Conservation (phyloP, 768 basidiomycete species). For the Pholiota conissans region DNA sequence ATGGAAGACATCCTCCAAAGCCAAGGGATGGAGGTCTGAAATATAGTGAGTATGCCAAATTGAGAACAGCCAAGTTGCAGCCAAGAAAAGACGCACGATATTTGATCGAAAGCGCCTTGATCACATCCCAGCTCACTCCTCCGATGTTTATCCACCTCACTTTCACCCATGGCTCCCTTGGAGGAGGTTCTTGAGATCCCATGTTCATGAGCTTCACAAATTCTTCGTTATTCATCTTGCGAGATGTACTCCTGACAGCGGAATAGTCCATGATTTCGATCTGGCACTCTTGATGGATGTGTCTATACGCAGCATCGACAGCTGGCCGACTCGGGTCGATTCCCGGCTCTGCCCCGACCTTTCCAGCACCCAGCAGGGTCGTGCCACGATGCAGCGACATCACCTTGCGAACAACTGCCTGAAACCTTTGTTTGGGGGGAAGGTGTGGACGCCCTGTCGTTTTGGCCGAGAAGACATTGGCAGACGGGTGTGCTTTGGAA, state of each 20-base stretch:
- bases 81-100: conserved; percentile 50
- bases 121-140: conserved; percentile 71
- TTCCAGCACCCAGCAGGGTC: conserved; percentile 32
- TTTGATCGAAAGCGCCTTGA: conserved; percentile 64
- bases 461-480: conserved; percentile 2
- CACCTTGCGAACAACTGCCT: conserved; percentile 56
- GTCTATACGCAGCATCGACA: conserved; percentile 54
- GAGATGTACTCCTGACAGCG: conserved; percentile 49
- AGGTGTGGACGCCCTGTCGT: conserved; percentile 17
- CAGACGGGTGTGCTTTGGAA: conserved; percentile 14
- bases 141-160: conserved; percentile 77
- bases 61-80: background rate
- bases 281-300: conserved; percentile 58
- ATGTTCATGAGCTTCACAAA: conserved; percentile 59
- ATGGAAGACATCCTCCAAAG: conserved; percentile 70
- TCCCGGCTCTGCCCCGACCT: conserved; percentile 70
- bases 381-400: conserved; percentile 63
- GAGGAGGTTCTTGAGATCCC: conserved; percentile 33
- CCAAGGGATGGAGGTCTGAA: conserved; percentile 67
- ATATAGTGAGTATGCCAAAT: background rate
- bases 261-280: conserved; percentile 74
- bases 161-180: conserved; percentile 59
- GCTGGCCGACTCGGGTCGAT: conserved; percentile 64
- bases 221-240: conserved; percentile 58
- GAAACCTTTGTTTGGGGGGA: conserved; percentile 52